Conservation (phyloP, 495 filamentous ascomycete genomes). For the Pseudomonodictys pantanalensis region DNA sequence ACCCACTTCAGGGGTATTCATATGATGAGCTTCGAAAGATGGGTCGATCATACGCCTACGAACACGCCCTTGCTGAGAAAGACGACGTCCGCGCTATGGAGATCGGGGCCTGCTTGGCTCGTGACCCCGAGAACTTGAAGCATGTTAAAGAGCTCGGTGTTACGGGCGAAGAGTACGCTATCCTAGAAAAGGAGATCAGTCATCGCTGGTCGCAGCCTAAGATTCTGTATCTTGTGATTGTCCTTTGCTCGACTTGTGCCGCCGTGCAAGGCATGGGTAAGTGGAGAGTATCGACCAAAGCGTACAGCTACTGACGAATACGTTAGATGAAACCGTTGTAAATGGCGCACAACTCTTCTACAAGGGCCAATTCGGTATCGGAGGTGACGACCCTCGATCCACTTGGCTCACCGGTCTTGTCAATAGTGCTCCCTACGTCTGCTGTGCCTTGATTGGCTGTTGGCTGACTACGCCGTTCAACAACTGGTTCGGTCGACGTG, state of each 20-base stretch:
- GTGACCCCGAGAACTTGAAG: conserved; percentile 47
- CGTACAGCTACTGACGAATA: neutral
- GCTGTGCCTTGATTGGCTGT: conserved; percentile 73
- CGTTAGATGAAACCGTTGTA: conserved; percentile 62
- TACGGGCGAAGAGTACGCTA: conserved; percentile 20
- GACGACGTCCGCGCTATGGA: conserved; percentile 68
- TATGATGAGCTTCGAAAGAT: conserved; percentile 58
- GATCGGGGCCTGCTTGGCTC: conserved; percentile 69
- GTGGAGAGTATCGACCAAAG: neutral
- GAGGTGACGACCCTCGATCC: conserved; percentile 26
- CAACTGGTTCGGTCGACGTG: conserved; percentile 71
- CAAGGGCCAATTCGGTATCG: conserved; percentile 64
- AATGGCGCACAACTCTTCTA: conserved; percentile 75
- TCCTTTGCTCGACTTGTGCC: conserved; percentile 60
- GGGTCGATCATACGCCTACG: conserved; percentile 64
- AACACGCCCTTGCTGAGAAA: conserved; percentile 59
- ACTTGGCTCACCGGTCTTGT: conserved; percentile 69
- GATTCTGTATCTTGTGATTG: conserved; percentile 66
- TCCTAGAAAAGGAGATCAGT: conserved; percentile 16
- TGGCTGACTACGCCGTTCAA: conserved; percentile 85
- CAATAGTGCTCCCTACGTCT: conserved; percentile 65
- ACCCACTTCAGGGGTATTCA: conserved; percentile 65
- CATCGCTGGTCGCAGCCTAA: conserved; percentile 20
- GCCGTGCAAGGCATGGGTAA: conserved; percentile 70
- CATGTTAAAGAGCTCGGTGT: conserved; percentile 14